Evolutionary conservation across 352 stramenopile genomes (phyloP).

Genomic region (Globisporangium spiculum): DNA sequence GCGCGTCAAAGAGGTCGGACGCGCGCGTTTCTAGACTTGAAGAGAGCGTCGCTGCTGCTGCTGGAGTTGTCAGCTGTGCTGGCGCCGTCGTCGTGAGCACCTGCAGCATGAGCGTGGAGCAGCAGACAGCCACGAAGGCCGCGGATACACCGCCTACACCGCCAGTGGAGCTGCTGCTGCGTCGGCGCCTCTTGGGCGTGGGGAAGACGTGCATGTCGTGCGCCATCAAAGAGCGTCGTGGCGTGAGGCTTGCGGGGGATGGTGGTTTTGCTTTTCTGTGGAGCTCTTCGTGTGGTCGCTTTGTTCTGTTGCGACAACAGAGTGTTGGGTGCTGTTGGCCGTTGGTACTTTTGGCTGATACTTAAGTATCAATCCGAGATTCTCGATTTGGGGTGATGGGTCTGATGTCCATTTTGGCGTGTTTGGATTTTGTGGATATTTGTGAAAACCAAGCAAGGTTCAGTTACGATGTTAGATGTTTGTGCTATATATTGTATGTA

Average conservation of each 20-base stretch:
- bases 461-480: neutral
- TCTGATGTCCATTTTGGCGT: slow-evolving; percentile 2
- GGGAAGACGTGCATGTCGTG: slow-evolving; percentile 8
- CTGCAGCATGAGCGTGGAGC: slow-evolving; percentile 20
- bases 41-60: neutral
- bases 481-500: neutral
- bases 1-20: slow-evolving; percentile 1
- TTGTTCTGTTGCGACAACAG: neutral
- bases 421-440: neutral
- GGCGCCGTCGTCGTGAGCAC: slow-evolving; percentile 14
- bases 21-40: neutral
- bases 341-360: neutral
- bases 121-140: slow-evolving; percentile 16
- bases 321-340: neutral
- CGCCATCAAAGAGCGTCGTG: neutral
- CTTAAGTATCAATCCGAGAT: neutral
- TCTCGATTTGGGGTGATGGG: neutral
- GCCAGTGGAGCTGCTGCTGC: neutral
- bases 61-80: neutral
- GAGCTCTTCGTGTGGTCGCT: neutral
- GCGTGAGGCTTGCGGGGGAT: neutral
- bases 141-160: slow-evolving; percentile 12
- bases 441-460: neutral
- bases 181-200: neutral
- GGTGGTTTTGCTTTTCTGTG: neutral